A percentile compares a stretch with the other conserved stretches of the same genome.
Evolutionary conservation across 345 rosid genomes (phyloP).

Genomic region (Salix arbutifolia): DNA sequence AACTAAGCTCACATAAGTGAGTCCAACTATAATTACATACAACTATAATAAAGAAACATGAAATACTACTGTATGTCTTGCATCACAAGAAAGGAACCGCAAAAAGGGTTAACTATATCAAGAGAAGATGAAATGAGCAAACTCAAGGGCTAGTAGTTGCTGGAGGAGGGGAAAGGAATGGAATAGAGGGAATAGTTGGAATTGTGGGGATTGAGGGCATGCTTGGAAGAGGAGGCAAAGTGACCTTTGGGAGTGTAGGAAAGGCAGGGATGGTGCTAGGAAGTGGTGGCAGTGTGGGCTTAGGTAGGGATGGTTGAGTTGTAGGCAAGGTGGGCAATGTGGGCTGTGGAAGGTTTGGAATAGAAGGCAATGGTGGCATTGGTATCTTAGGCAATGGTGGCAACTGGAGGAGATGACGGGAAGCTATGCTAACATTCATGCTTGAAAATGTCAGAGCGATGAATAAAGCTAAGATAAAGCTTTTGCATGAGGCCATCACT

Average conservation of each 20-base stretch:
- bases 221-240: conserved; percentile 23
- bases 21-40: background rate
- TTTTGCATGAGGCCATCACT: conserved; percentile 1
- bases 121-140: background rate
- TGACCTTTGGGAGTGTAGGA: conserved; percentile 1
- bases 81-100: background rate
- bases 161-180: conserved; percentile 34
- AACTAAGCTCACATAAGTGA: background rate
- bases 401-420: conserved; percentile 28
- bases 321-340: conserved; percentile 18
- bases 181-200: conserved; percentile 28
- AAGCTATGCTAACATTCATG: conserved; percentile 13
- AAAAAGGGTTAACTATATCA: background rate
- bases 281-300: conserved; percentile 10
- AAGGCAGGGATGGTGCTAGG: conserved; percentile 12
- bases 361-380: conserved; percentile 18
- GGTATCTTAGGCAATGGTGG: conserved; percentile 10
- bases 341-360: background rate
- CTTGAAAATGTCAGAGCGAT: conserved; percentile 10
- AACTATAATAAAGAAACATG: background rate
- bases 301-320: background rate
- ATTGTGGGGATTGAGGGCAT: conserved; percentile 21
- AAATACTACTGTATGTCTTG: background rate
- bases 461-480: conserved; percentile 6
- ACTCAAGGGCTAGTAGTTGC: conserved; percentile 24